A percentile compares a stretch with the other conserved stretches of the same genome.
Conservation (phyloP, 2,329 filamentous ascomycete species). For the Cytospora chrysosperma region DNA sequence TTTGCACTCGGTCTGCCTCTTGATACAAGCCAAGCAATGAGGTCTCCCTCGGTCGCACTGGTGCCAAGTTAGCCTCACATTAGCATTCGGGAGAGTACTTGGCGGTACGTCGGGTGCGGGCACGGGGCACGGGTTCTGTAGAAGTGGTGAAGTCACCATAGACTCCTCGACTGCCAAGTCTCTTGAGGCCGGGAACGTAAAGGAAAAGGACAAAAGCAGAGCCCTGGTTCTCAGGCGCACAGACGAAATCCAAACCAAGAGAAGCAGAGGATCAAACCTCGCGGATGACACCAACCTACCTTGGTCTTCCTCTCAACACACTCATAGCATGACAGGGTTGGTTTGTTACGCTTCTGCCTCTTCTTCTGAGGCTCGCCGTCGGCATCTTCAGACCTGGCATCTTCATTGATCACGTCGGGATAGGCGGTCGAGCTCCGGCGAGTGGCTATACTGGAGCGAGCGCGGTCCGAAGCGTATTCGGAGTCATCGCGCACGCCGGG, state of each 20-base stretch:
- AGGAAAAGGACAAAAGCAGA: too few species aligned
- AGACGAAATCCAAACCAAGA: neutral
- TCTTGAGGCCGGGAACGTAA: too few species aligned
- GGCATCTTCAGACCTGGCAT: conserved; percentile 29
- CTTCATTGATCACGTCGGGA: conserved; percentile 9
- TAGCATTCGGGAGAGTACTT: too few species aligned
- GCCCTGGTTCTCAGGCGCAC: neutral
- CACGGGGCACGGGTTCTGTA: too few species aligned
- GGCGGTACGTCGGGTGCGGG: neutral
- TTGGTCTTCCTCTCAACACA: conserved; percentile 83
- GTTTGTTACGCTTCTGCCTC: conserved; percentile 83
- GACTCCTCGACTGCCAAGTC: neutral
- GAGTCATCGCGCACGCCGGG: conserved; percentile 8
- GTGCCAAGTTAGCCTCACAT: conserved; percentile 5
- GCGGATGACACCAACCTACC: conserved; percentile 43
- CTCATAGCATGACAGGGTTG: conserved; percentile 74
- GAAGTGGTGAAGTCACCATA: neutral
- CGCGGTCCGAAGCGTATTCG: conserved; percentile 7
- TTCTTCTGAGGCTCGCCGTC: conserved; percentile 50
- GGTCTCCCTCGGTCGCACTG: conserved; percentile 75
- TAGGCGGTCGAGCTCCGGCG: conserved; percentile 17
- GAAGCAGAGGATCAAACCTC: neutral
- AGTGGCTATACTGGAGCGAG: conserved; percentile 11
- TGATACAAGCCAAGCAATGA: conserved; percentile 67
- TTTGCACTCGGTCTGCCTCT: conserved; percentile 71